These are phyloP conservation scores for Ascodesmis nigricans DNA, from an alignment of 495 filamentous ascomycete genomes.

Conservation along the genomic window DNA sequence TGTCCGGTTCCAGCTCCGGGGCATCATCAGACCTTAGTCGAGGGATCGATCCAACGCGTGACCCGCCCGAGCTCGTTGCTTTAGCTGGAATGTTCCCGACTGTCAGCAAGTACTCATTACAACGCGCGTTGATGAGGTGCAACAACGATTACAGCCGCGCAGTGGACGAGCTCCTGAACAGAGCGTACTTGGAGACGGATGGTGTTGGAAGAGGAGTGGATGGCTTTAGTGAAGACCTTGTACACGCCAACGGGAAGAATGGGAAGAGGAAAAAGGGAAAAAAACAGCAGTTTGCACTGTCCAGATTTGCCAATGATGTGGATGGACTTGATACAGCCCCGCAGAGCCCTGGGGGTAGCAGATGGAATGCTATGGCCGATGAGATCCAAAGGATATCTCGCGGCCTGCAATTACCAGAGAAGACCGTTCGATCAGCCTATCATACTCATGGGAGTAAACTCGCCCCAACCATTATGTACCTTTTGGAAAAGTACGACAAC, in stretches of 20 bases:
- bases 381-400: conserved; percentile 4
- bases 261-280: conserved; percentile 29
- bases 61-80: conserved; percentile 30
- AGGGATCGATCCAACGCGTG: conserved; percentile 5
- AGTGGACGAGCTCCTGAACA: conserved; percentile 62
- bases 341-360: too few relatives aligned
- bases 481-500: conserved; percentile 25
- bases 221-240: conserved; percentile 41
- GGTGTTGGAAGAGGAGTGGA: conserved; percentile 47
- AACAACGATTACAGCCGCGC: conserved; percentile 40
- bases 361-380: conserved; percentile 1
- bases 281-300: too few relatives aligned
- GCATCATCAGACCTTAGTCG: too few relatives aligned
- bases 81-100: conserved; percentile 49
- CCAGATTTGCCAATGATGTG: too few relatives aligned
- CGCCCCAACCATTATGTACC: conserved; percentile 30
- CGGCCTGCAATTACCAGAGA: conserved; percentile 24
- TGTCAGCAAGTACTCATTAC: conserved; percentile 39
- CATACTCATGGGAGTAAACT: conserved; percentile 39
- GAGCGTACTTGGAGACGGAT: conserved; percentile 44
- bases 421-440: conserved; percentile 36
- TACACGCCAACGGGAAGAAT: conserved; percentile 24
- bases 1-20: too few relatives aligned
- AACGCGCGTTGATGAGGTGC: conserved; percentile 39
- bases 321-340: too few relatives aligned